These are phyloP conservation scores for Linnemannia exigua DNA, from an alignment of 192 early-diverging fungal genomes.

Conservation along the genomic window DNA sequence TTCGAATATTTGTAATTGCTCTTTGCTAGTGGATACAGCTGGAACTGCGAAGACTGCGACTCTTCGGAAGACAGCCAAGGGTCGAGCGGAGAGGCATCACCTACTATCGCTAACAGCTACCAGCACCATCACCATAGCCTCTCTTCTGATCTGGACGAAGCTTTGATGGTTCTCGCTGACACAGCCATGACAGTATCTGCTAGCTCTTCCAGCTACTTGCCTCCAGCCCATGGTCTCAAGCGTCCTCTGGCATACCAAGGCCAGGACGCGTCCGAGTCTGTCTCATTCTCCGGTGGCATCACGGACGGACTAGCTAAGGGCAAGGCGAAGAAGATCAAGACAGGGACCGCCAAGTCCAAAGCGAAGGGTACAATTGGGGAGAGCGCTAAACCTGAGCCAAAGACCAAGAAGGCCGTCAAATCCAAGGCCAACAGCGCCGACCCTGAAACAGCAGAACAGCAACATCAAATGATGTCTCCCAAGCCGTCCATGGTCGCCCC, in stretches of 20 bases:
- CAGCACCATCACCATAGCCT: conserved; percentile 33
- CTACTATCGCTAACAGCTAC: background rate
- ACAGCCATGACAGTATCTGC: conserved; percentile 47
- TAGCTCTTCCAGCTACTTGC: background rate
- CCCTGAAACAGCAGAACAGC: background rate
- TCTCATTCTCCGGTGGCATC: background rate
- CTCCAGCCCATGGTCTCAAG: conserved; percentile 15
- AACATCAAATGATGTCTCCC: background rate
- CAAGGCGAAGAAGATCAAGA: conserved; percentile 41
- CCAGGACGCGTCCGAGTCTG: background rate
- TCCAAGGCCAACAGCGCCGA: background rate
- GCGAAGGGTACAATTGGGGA: background rate
- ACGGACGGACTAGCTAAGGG: background rate
- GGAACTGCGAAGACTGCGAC: conserved; percentile 57
- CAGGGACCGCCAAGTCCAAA: conserved; percentile 27
- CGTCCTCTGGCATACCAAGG: conserved; percentile 8
- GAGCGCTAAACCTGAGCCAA: background rate
- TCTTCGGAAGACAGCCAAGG: conserved; percentile 44
- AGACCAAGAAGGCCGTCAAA: conserved; percentile 9
- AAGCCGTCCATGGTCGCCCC: conserved; percentile 31
- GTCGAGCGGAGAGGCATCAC: conserved; percentile 28
- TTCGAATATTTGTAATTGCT: background rate
- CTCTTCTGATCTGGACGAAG: conserved; percentile 49
- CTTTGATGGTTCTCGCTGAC: conserved; percentile 52
- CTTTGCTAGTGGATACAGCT: conserved; percentile 46